Evolutionary conservation across 306 rosid genomes (phyloP).

Genomic region (Dalbergia cochinchinensis): DNA sequence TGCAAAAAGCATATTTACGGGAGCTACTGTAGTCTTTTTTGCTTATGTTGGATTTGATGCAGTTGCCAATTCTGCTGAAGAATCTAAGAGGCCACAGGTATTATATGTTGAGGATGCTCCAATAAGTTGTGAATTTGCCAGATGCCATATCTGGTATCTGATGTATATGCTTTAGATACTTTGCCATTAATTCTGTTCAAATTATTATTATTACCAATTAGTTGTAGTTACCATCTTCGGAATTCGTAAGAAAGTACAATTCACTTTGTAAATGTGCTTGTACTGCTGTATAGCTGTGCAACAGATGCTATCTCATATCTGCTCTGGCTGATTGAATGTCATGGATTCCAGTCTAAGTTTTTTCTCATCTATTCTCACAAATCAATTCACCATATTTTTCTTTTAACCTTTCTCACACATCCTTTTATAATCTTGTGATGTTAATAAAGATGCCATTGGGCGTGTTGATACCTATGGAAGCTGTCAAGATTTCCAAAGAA

Average conservation of each 20-base stretch:
- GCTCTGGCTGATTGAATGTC: conserved; percentile 1
- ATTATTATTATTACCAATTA: neutral
- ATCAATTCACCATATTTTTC: conserved; percentile 20
- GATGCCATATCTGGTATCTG: conserved; percentile 28
- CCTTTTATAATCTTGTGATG: neutral
- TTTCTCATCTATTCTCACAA: conserved; percentile 12
- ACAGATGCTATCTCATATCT: conserved; percentile 29
- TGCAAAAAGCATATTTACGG: conserved; percentile 70
- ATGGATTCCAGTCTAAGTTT: conserved; percentile 2
- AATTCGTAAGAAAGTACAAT: neutral
- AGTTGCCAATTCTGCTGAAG: conserved; percentile 99
- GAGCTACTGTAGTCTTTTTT: conserved; percentile 97
- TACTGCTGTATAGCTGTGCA: conserved; percentile 18
- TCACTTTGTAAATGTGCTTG: conserved; percentile 15
- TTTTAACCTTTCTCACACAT: conserved; percentile 16
- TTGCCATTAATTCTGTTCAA: neutral
- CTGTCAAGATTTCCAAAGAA: too few relatives aligned
- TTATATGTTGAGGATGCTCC: conserved; percentile 38
- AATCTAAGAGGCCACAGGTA: conserved; percentile 95
- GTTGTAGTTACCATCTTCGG: neutral
- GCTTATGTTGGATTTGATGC: conserved; percentile 99
- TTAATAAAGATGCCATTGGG: too few relatives aligned
- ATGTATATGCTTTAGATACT: neutral
- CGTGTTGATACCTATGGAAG: too few relatives aligned
- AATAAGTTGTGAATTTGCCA: conserved; percentile 41